Base-by-base conservation (phyloP, 2,329 filamentous ascomycete genomes). In the Nemania serpens region DNA sequence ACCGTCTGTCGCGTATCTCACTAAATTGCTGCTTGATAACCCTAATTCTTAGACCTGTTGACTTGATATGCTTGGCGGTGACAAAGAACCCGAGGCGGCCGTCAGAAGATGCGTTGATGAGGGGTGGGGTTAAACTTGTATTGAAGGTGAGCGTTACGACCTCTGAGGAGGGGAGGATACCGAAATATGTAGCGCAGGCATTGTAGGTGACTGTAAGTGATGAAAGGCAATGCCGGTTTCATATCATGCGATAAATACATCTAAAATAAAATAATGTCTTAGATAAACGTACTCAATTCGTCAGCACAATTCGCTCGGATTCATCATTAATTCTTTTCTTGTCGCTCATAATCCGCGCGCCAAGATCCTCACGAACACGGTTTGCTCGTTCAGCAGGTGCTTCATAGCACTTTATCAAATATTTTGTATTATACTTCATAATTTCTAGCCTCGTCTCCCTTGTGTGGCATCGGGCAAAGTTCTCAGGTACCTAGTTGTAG, bases 1-100 rank as follows among this genome's bases (percentile, higher is more conserved):
- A 0, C 80, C 83, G 55, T 81, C 84, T 67, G 87, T 90, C 10
- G 88, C 88, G 6, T 74, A 78, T 58, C 79, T 86, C 2, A 81
- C 84, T 1, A 83, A 83, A 10, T 76, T 81, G 65, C 75, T 88
- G 63, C 76, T 90, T 51, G 84, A 81, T 1, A 73, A 73, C 0
- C 78, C 79, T 1, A 76, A 76, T 5, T 71, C 81, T 22, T 78
- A 76, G 74, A 84, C 75, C 53, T 72, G 71, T 12, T 87, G 84
- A 83, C 63, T 86, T 33, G 85, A 87, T 69, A 73, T 86, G 69
- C 66, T 84, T 4, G 79, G 84, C 63, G 84, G 85, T 0, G 76
- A 81, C 0, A 82, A 84, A 63, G 78, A 81, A 1, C 70, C 81
- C 0, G 75, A 75, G 7, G 69, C 69, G 2, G 84, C 81, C 0